A percentile compares a stretch with the other conserved stretches of the same genome.
These are phyloP conservation scores for Aspergillus avenaceus DNA, from an alignment of 495 filamentous ascomycete species.

Conservation along the genomic window DNA sequence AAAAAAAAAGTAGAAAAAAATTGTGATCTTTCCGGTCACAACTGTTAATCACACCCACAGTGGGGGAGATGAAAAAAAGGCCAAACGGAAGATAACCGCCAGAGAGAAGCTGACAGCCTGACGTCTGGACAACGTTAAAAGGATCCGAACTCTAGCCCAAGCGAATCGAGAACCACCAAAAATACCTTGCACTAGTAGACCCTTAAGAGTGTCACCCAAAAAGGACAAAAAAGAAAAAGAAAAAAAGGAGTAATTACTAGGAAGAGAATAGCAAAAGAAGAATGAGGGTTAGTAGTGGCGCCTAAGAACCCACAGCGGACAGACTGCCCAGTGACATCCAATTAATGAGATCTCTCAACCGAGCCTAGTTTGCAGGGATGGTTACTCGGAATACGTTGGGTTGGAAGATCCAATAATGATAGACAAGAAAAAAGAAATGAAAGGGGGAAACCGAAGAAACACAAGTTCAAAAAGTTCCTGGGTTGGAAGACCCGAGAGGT, in stretches of 20 bases:
- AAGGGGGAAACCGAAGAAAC: background rate
- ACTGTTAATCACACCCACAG: background rate
- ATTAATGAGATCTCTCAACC: slow-evolving; percentile 1
- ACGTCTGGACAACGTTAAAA: slow-evolving; percentile 1
- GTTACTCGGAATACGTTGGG: background rate
- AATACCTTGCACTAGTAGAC: background rate
- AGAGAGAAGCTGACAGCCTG: background rate
- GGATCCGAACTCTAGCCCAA: background rate
- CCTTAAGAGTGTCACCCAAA: no score
- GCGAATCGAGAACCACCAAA: background rate
- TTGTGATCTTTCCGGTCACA: no score
- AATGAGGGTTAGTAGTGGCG: background rate
- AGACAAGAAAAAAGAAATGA: background rate
- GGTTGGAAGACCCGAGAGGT: no score
- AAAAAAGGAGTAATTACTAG: background rate
- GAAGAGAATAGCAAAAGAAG: background rate
- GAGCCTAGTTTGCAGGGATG: background rate
- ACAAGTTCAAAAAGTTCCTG: no score
- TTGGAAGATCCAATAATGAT: background rate
- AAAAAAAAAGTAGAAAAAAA: no score
- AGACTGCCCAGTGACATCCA: background rate
- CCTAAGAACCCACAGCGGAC: background rate
- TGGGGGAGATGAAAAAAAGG: background rate
- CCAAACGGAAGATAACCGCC: background rate
- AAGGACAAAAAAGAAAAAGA: background rate